Percentiles rank a stretch among this genome's conserved stretches.
Evolutionary conservation across 2,329 filamentous ascomycete species (phyloP).

Genomic region (Sporothrix inflata): DNA sequence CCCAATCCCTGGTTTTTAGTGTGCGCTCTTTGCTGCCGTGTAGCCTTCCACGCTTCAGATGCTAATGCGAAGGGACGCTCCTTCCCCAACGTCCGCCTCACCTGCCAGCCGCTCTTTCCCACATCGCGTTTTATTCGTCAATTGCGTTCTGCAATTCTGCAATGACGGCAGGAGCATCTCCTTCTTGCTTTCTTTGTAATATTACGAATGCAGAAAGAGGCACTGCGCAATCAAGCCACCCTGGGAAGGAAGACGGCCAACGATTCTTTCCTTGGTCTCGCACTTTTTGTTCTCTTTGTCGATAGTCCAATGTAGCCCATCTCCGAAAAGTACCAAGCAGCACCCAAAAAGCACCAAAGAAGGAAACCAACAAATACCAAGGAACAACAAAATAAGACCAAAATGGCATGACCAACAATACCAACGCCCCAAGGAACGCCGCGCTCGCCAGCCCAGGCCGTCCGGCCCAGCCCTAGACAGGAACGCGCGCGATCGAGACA

Average conservation of each 20-base stretch:
- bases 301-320: not conserved
- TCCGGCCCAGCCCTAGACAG: slow-evolving; percentile 6
- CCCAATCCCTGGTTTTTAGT: not conserved
- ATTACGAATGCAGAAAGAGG: not conserved
- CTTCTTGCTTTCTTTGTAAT: not conserved
- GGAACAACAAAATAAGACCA: not conserved
- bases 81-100: not conserved
- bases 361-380: not conserved
- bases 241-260: not conserved
- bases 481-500: not conserved
- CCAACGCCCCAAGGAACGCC: not conserved
- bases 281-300: not conserved
- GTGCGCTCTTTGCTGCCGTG: not conserved
- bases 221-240: not conserved
- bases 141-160: slow-evolving; percentile 1
- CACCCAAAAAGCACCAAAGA: not conserved
- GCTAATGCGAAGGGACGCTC: not conserved
- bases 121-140: slow-evolving; percentile 16
- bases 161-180: slow-evolving; percentile 8
- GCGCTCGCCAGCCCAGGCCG: slow-evolving; percentile 1
- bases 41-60: not conserved
- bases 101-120: slow-evolving; percentile 1
- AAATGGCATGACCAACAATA: not conserved
- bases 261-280: not conserved
- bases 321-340: not conserved